Base-by-base conservation (phyloP, 2,329 filamentous ascomycete species). In the Phaeophleospora eucalypticola region DNA sequence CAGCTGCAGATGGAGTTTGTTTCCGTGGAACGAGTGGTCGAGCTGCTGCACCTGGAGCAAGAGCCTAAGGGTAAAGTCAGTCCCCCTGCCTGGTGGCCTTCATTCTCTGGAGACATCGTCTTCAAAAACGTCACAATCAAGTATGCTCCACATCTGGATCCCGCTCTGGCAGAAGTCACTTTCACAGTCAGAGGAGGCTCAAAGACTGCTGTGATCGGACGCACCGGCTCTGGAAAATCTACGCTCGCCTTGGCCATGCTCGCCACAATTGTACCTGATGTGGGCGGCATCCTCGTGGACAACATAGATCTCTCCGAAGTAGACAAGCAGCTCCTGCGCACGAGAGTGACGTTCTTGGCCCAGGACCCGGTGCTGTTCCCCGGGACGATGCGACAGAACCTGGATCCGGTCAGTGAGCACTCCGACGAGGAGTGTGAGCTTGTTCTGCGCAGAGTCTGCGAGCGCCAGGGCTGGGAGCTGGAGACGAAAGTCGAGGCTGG, bases 1-100 rank as follows among this genome's bases (percentile, higher is more conserved):
- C 81, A 87, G 60, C 75, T 95, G 1, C 89, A 95, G 64, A 89
- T 95, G 79, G 86, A 95, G 62, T 95, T 95, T 56, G 89, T 95
- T 0, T 90, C 86, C 0, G 87, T 95, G 0, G 89, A 95, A 68
- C 81, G 89, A 34, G 84, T 95, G 0, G 82, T 93, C 8, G 87
- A 93, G 65, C 76, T 95, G 0, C 75, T 93, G 1, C 80, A 87
- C 48, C 77, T 95, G 0, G 86, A 90, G 14, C 81, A 87, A 62
- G 89, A 95, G 63, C 72, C 81, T 0, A 74, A 71, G 0, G 89
- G 88, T 1, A 75, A 78, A 1, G 67, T 87, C 2, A 68, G 79
- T 1, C 88, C 88, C 0, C 86, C 87, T 0, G 81, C 84, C 0
- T 79, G 79, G 41, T 95, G 89, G 89, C 89, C 89, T 0, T 76